phyloP scores from a whole-genome alignment of 768 basidiomycete genomes.

The Russula emetica region DNA sequence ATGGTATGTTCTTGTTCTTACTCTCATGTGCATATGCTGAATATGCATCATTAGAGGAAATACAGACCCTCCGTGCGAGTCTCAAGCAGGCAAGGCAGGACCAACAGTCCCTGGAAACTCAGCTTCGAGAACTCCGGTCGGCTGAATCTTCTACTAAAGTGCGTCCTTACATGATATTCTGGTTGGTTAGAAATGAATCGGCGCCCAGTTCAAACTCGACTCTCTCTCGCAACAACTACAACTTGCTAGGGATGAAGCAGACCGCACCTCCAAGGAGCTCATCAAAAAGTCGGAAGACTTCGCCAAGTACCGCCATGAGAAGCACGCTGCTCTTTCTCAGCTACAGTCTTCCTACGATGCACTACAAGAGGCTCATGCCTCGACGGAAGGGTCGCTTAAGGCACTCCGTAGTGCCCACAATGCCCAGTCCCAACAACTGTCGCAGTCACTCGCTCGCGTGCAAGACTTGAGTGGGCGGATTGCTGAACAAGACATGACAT shows the following conservation, averaged over 20 bases:
- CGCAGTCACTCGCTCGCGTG: too few species aligned
- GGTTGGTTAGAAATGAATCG: constrained; percentile 13
- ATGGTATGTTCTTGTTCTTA: constrained; percentile 49
- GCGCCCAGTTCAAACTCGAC: constrained; percentile 75
- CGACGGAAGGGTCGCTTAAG: constrained; percentile 65
- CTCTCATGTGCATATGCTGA: neutral
- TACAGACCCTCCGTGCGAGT: constrained; percentile 59
- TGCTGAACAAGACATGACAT: constrained; percentile 81
- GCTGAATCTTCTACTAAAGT: constrained; percentile 75
- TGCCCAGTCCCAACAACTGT: constrained; percentile 64
- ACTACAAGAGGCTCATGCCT: constrained; percentile 61
- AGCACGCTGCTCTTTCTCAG: constrained; percentile 70
- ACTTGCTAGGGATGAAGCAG: constrained; percentile 70
- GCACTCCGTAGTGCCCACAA: constrained; percentile 69
- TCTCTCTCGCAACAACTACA: constrained; percentile 77
- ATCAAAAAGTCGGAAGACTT: constrained; percentile 74
- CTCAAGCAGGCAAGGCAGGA: constrained; percentile 76
- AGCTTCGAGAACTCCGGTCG: constrained; percentile 68
- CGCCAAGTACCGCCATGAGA: constrained; percentile 73
- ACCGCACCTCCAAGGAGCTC: constrained; percentile 67
- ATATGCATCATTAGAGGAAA: constrained; percentile 50
- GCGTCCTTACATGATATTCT: constrained; percentile 20
- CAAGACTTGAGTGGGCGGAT: constrained; percentile 72
- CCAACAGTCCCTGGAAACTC: constrained; percentile 59
- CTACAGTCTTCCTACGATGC: constrained; percentile 77